phyloP scores from a whole-genome alignment of 306 rosid genomes.

The Potentilla sterilis region DNA sequence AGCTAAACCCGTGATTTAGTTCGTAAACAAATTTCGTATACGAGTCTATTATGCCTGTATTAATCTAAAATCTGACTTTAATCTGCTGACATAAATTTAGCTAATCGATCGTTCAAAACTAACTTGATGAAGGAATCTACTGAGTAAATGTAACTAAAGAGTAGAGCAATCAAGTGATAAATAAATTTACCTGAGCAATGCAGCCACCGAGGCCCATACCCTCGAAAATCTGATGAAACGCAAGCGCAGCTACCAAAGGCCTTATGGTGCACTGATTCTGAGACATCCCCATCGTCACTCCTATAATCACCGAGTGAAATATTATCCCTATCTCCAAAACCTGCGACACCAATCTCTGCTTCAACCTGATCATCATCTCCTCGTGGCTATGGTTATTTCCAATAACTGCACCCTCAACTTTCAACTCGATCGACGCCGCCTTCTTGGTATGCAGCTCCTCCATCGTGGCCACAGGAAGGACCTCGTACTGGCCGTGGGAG shows the following conservation, averaged over 20 bases:
- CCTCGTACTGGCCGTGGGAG: constrained; percentile 38
- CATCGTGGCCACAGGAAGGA: constrained; percentile 32
- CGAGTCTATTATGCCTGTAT: not conserved
- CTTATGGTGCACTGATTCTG: constrained; percentile 86
- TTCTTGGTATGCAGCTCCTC: constrained; percentile 23
- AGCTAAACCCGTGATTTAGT: not conserved
- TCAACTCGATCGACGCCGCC: constrained; percentile 19
- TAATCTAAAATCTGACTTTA: not conserved
- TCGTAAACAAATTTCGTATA: not conserved
- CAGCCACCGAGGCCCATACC: constrained; percentile 99
- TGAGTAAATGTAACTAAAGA: not conserved
- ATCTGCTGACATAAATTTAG: not conserved
- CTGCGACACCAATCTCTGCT: constrained; percentile 82
- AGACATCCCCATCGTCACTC: constrained; percentile 93
- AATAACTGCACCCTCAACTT: constrained; percentile 15
- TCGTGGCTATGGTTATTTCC: not conserved
- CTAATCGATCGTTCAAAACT: too few relatives aligned
- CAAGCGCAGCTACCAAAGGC: constrained; percentile 82
- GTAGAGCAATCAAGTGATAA: not conserved
- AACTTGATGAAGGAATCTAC: not conserved
- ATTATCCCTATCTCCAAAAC: constrained; percentile 91
- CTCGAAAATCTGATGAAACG: constrained; percentile 93
- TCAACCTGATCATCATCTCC: constrained; percentile 46
- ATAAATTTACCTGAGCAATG: constrained; percentile 74
- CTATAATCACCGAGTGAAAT: constrained; percentile 86